A percentile compares a stretch with the other conserved stretches of the same genome.
Conservation (phyloP, 148 eudicot genomes). For the Dianthus caryophyllus region DNA sequence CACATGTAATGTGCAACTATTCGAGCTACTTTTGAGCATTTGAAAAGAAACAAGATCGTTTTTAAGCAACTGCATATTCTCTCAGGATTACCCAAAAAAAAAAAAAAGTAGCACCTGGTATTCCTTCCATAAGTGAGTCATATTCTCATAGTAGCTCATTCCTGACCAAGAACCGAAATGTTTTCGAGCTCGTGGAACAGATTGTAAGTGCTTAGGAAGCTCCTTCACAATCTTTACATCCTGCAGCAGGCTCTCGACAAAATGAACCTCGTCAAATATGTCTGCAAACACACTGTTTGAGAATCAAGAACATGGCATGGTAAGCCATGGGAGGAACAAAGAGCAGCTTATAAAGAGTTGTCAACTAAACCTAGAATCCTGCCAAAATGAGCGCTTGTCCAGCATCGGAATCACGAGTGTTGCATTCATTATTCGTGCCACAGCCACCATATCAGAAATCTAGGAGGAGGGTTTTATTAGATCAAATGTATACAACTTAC, state of each 20-base stretch:
- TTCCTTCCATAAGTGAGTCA: slow-evolving; percentile 71
- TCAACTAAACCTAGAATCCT: slow-evolving; percentile 66
- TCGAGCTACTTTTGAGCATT: not conserved
- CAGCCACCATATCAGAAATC: slow-evolving; percentile 98
- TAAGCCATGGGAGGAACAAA: slow-evolving; percentile 8
- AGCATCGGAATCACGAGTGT: slow-evolving; percentile 83
- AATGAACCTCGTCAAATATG: slow-evolving; percentile 70
- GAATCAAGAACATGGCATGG: slow-evolving; percentile 18
- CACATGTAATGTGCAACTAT: not conserved
- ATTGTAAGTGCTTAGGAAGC: slow-evolving; percentile 66
- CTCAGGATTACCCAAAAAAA: not conserved
- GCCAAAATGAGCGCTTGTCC: slow-evolving; percentile 90
- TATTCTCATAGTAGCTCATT: slow-evolving; percentile 72
- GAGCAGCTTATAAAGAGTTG: slow-evolving; percentile 14
- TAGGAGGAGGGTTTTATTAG: slow-evolving; percentile 29
- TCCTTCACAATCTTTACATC: slow-evolving; percentile 74
- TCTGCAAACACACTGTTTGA: slow-evolving; percentile 68
- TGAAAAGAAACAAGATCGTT: not conserved
- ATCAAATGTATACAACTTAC: not conserved
- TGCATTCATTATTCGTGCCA: slow-evolving; percentile 84
- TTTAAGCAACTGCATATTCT: not conserved
- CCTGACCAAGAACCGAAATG: slow-evolving; percentile 87
- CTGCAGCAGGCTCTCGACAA: slow-evolving; percentile 49
- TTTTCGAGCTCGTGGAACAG: slow-evolving; percentile 83
- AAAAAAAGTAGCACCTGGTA: slow-evolving; percentile 42